phyloP scores from a whole-genome alignment of 192 early-diverging fungal species.

The Backusella macrospora region DNA sequence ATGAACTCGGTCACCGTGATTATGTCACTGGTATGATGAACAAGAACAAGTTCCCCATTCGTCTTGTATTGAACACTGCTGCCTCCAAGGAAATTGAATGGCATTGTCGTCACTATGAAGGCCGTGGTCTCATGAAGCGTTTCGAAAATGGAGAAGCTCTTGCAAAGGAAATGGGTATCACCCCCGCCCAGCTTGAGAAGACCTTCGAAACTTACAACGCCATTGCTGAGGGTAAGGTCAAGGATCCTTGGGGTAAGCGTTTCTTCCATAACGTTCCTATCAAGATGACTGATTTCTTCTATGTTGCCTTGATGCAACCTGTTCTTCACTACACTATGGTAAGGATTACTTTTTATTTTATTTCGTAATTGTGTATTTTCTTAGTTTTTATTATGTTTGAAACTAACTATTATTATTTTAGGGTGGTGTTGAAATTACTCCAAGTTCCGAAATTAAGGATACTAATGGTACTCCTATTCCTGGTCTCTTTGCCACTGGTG shows the following conservation, averaged over 20 bases:
- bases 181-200: conserved; percentile 51
- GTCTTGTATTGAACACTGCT: conserved; percentile 81
- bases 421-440: conserved; percentile 87
- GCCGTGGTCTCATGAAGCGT: conserved; percentile 87
- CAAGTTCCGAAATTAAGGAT: conserved; percentile 63
- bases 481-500: conserved; percentile 89
- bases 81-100: conserved; percentile 89
- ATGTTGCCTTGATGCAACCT: conserved; percentile 75
- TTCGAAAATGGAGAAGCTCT: conserved; percentile 75
- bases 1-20: conserved; percentile 94
- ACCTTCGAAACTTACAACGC: conserved; percentile 63
- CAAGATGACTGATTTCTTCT: conserved; percentile 59
- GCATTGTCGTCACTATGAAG: conserved; percentile 91
- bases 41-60: conserved; percentile 84
- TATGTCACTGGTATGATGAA: conserved; percentile 90
- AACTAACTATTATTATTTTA: conserved; percentile 26
- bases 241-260: conserved; percentile 72
- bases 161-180: conserved; percentile 76
- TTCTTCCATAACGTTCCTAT: conserved; percentile 64
- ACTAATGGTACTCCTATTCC: conserved; percentile 61
- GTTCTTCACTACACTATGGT: conserved; percentile 89
- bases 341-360: not conserved
- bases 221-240: conserved; percentile 54
- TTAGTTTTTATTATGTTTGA: conserved; percentile 38
- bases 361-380: not conserved